These are phyloP conservation scores for Linnemannia schmuckeri DNA, from an alignment of 192 early-diverging fungal genomes.

Conservation along the genomic window DNA sequence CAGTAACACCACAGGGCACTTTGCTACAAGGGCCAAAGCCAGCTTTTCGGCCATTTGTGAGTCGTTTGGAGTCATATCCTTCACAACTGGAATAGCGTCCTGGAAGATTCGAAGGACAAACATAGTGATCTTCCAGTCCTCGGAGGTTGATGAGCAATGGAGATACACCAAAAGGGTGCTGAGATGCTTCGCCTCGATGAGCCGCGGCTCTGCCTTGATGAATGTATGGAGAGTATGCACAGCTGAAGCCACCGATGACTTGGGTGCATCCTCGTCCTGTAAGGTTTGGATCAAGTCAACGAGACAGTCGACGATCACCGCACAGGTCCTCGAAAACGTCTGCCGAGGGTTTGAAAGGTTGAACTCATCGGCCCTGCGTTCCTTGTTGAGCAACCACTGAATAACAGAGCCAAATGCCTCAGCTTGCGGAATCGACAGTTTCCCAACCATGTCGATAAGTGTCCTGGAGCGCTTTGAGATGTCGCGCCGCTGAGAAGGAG, in stretches of 20 bases:
- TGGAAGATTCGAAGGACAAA: slow-evolving; percentile 50
- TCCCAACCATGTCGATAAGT: slow-evolving; percentile 34
- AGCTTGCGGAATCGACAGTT: slow-evolving; percentile 15
- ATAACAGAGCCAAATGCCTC: slow-evolving; percentile 36
- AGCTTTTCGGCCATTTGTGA: slow-evolving; percentile 20
- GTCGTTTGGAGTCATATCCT: slow-evolving; percentile 9
- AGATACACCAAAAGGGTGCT: slow-evolving; percentile 32
- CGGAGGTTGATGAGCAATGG: slow-evolving; percentile 30
- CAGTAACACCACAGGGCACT: slow-evolving; percentile 42
- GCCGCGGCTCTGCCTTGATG: slow-evolving; percentile 24
- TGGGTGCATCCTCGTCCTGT: slow-evolving; percentile 43
- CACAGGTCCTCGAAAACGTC: slow-evolving; percentile 24
- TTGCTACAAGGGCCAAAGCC: slow-evolving; percentile 26
- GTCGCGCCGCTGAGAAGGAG: slow-evolving; percentile 33
- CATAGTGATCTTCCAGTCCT: slow-evolving; percentile 49
- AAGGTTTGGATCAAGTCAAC: slow-evolving; percentile 43
- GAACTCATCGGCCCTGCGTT: slow-evolving; percentile 4
- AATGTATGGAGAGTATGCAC: slow-evolving; percentile 39
- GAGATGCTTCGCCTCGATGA: slow-evolving; percentile 32
- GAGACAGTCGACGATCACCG: slow-evolving; percentile 35
- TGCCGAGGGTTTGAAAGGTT: slow-evolving; percentile 4
- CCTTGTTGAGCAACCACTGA: slow-evolving; percentile 20
- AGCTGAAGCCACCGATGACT: slow-evolving; percentile 25
- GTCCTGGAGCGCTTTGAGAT: slow-evolving; percentile 19
- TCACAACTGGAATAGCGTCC: slow-evolving; percentile 23